These are phyloP conservation scores for Aspergillus homomorphus DNA, from an alignment of 495 filamentous ascomycete species.

Conservation along the genomic window DNA sequence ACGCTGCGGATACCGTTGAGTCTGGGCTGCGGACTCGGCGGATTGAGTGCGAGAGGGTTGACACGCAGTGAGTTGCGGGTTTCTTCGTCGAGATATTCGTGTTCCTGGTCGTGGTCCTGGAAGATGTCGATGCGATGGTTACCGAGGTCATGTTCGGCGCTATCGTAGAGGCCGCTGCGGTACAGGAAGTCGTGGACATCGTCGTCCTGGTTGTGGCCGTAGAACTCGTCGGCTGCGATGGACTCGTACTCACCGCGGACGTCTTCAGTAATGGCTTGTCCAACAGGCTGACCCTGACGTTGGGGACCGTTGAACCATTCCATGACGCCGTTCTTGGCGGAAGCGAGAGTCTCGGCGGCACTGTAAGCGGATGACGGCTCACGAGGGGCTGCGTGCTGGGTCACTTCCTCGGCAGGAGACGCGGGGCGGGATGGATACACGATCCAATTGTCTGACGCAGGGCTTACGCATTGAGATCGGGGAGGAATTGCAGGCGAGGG, in stretches of 20 bases:
- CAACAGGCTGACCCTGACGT: conserved; percentile 31
- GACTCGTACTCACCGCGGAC: conserved; percentile 42
- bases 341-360: conserved; percentile 38
- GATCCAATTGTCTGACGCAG: conserved; percentile 57
- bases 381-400: conserved; percentile 36
- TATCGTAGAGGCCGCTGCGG: conserved; percentile 24
- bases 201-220: conserved; percentile 31
- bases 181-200: conserved; percentile 17
- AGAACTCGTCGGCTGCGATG: conserved; percentile 37
- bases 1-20: conserved; percentile 21
- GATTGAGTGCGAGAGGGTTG: conserved; percentile 52
- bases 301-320: conserved; percentile 39
- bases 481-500: conserved; percentile 25
- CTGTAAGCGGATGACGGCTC: conserved; percentile 46
- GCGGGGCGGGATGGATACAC: conserved; percentile 55
- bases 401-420: conserved; percentile 35
- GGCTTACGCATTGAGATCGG: conserved; percentile 36
- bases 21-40: conserved; percentile 48
- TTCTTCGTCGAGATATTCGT: conserved; percentile 43
- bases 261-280: conserved; percentile 35
- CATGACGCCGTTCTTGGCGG: conserved; percentile 28
- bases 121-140: conserved; percentile 41
- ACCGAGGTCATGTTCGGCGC: conserved; percentile 37
- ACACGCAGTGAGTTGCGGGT: conserved; percentile 29
- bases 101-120: conserved; percentile 50